A percentile compares a stretch with the other conserved stretches of the same genome.
phyloP scores from a whole-genome alignment of 768 basidiomycete genomes.

The Clavaria fumosa region DNA sequence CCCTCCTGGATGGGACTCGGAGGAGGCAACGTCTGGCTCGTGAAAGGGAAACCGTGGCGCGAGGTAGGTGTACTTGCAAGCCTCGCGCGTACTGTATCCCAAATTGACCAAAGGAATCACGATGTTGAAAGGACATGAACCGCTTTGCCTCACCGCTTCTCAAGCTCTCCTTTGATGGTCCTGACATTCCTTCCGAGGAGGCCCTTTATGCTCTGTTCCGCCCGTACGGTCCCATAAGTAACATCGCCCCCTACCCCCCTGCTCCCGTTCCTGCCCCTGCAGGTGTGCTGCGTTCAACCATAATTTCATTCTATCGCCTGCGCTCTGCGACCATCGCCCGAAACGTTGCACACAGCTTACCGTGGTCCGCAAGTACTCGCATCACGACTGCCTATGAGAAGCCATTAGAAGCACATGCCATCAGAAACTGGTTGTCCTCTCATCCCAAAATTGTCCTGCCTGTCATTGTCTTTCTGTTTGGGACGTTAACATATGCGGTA shows the following conservation, averaged over 20 bases:
- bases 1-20: slow-evolving; percentile 47
- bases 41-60: slow-evolving; percentile 65
- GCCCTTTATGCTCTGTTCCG: slow-evolving; percentile 61
- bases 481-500: slow-evolving; percentile 78
- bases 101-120: neutral
- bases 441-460: slow-evolving; percentile 82
- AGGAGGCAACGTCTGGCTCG: slow-evolving; percentile 47
- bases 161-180: slow-evolving; percentile 76
- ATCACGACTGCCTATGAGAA: slow-evolving; percentile 44
- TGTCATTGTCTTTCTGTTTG: slow-evolving; percentile 73
- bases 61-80: too few relatives aligned
- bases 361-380: slow-evolving; percentile 24
- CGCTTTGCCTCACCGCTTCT: slow-evolving; percentile 62
- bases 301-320: slow-evolving; percentile 43
- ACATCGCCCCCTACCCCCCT: slow-evolving; percentile 43
- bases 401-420: slow-evolving; percentile 46
- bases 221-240: slow-evolving; percentile 72
- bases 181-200: slow-evolving; percentile 75
- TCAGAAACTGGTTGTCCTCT: slow-evolving; percentile 68
- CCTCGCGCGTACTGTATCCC: slow-evolving; percentile 1
- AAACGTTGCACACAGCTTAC: slow-evolving; percentile 56
- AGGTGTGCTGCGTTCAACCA: slow-evolving; percentile 51
- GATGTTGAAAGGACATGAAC: slow-evolving; percentile 54
- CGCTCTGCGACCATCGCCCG: slow-evolving; percentile 69
- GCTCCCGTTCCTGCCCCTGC: slow-evolving; percentile 48